Conservation (phyloP, 257 asterid genomes). For the Solanum bulbocastanum region DNA sequence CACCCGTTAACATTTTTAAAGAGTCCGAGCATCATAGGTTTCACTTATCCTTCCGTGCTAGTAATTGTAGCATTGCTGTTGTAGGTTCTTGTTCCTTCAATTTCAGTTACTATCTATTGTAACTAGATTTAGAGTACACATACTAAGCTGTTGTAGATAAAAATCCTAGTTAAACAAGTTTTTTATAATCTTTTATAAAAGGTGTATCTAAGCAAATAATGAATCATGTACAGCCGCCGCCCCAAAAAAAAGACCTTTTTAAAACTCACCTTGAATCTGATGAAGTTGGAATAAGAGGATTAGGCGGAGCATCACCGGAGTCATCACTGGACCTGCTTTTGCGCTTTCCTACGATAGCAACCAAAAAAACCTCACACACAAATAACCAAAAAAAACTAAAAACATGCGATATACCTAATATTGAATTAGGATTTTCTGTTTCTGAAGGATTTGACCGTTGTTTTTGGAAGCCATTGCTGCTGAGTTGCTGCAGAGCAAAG, state of each 20-base stretch:
- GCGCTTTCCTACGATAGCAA: constrained; percentile 53
- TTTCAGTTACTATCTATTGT: not conserved
- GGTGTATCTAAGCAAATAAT: not conserved
- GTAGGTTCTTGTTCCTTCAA: not conserved
- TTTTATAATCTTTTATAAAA: not conserved
- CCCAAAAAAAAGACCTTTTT: not conserved
- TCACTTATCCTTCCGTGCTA: not conserved
- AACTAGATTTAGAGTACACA: not conserved
- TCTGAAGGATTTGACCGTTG: constrained; percentile 22
- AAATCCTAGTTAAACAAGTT: not conserved
- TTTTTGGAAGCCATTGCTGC: constrained; percentile 37
- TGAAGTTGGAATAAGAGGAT: constrained; percentile 67
- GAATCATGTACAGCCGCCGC: not conserved
- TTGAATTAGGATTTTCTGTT: constrained; percentile 9
- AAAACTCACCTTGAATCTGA: constrained; percentile 43
- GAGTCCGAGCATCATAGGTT: not conserved
- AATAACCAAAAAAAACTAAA: not conserved
- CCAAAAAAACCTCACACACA: not conserved
- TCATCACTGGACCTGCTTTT: constrained; percentile 60
- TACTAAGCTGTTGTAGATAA: not conserved
- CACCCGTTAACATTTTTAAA: not conserved
- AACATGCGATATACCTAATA: constrained; percentile 31
- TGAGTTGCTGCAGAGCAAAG: constrained; percentile 51
- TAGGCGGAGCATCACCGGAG: constrained; percentile 25
- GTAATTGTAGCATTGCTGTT: not conserved